These are phyloP conservation scores for Neolentinus lepideus DNA, from an alignment of 1,284 basidiomycete genomes.

Conservation along the genomic window DNA sequence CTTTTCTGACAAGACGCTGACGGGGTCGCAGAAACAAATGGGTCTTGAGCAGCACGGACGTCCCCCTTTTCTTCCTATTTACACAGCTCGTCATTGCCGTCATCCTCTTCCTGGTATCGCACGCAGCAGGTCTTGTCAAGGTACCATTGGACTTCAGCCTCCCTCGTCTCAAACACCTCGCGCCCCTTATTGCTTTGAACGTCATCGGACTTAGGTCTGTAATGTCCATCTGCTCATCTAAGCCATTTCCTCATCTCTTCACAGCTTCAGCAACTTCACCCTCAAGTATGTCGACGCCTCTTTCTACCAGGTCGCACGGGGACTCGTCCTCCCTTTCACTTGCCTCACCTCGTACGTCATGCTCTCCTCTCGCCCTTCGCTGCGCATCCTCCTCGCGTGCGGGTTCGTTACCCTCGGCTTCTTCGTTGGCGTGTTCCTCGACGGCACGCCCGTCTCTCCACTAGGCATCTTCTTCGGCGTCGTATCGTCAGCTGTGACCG, in stretches of 20 bases:
- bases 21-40: constrained; percentile 64
- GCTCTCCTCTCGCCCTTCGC: constrained; percentile 66
- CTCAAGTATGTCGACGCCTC: constrained; percentile 89
- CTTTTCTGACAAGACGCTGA: not conserved
- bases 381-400: constrained; percentile 65
- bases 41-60: constrained; percentile 60
- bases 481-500: constrained; percentile 69
- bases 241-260: not conserved
- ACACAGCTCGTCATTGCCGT: constrained; percentile 76
- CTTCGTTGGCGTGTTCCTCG: constrained; percentile 79
- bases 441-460: constrained; percentile 51
- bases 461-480: constrained; percentile 73
- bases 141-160: constrained; percentile 54
- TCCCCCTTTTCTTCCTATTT: constrained; percentile 84
- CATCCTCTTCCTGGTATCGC: constrained; percentile 59
- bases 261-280: constrained; percentile 84
- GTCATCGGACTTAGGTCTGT: constrained; percentile 73
- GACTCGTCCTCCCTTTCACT: constrained; percentile 81
- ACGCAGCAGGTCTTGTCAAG: constrained; percentile 53
- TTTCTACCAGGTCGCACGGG: constrained; percentile 88
- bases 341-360: constrained; percentile 71
- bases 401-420: constrained; percentile 75
- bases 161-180: constrained; percentile 60
- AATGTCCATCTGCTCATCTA: not conserved
- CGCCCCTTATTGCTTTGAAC: constrained; percentile 68